Conservation (phyloP, 2,329 filamentous ascomycete species). For the Ophiocordyceps robertsii region DNA sequence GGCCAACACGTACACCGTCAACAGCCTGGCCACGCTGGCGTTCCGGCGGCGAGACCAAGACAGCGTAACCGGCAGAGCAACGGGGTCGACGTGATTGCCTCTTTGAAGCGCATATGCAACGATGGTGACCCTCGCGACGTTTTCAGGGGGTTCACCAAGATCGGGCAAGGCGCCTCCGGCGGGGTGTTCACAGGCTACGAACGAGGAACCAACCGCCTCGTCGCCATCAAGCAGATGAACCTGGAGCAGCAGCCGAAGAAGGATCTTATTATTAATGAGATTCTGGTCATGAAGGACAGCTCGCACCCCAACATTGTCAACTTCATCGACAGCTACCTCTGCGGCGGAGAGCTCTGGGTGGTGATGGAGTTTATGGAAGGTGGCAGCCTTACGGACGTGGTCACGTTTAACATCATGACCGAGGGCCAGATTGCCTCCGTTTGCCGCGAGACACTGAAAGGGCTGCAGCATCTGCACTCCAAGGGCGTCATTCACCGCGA, state of each 20-base stretch:
- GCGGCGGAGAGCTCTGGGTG: constrained; percentile 87
- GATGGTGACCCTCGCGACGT: constrained; percentile 79
- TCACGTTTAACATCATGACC: constrained; percentile 98
- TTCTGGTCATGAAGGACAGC: constrained; percentile 97
- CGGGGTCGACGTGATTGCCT: constrained; percentile 66
- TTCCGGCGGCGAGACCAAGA: constrained; percentile 51
- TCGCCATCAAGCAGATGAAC: constrained; percentile 99
- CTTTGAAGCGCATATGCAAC: constrained; percentile 80
- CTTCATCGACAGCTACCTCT: constrained; percentile 93
- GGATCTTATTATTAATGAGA: constrained; percentile 97
- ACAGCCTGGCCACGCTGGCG: constrained; percentile 21
- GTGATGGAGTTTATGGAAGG: constrained; percentile 99
- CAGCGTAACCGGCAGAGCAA: constrained; percentile 69
- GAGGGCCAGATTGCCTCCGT: constrained; percentile 95
- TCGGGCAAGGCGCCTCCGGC: constrained; percentile 92
- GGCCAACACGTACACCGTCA: constrained; percentile 19
- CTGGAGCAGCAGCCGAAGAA: constrained; percentile 98
- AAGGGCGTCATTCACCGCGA: constrained; percentile 98
- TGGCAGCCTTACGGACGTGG: constrained; percentile 91
- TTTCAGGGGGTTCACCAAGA: constrained; percentile 82
- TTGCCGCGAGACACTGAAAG: constrained; percentile 82
- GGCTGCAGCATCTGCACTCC: constrained; percentile 87
- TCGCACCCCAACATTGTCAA: constrained; percentile 98
- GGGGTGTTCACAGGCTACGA: constrained; percentile 91
- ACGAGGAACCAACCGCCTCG: constrained; percentile 67